Base-by-base conservation (phyloP, 2,329 filamentous ascomycete species). In the Aspergillus sp. region DNA sequence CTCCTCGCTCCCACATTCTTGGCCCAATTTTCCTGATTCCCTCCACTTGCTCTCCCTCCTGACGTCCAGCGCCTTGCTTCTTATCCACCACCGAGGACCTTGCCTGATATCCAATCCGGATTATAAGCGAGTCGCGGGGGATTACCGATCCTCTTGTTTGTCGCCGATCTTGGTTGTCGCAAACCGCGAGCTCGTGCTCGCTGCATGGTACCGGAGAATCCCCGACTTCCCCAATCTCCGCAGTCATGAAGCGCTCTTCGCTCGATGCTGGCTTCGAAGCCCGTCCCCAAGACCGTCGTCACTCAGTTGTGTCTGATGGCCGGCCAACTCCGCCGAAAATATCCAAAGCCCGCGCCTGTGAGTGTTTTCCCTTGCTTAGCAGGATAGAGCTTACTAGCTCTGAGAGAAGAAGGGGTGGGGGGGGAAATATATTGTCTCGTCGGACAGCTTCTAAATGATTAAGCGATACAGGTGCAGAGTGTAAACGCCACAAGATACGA, bases 401-500 rank as follows among this genome's bases (percentile, higher is more conserved):
- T 37, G 35, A 37, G 15, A 37, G 35, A 21, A 21, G 21, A 21
- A 21, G 21, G 21, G 6, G 24, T 17, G 17, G 14, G n/a, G 33
- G 11, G 21, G 19, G n/a, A 14, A 27, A 33, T 33, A 19, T 15
- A 21, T 23, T n/a, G 12, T 21, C 33, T 23, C 6, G 14, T 37
- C 33, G 33, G 12, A 53, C 17, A 11, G 37, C 27, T 53, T 15
- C 61, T 66, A 35, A 59, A 50, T 19, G 17, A 11, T 35, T 35
- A 46, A 15, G 17, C 39, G 21, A 31, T 57, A n/a, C 51, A 78
- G 76, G 76, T 54, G 74, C 77, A 15, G 80, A 81, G 66, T 83
- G 81, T 59, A 81, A 82, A 62, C 76, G 75, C 21, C 80, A 82
- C 63, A 84, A 84, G 66, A 83, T 84, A 63, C 80, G 81, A 64